These are phyloP conservation scores for Rhododendron ovatum DNA, from an alignment of 148 eudicot genomes.

Conservation along the genomic window DNA sequence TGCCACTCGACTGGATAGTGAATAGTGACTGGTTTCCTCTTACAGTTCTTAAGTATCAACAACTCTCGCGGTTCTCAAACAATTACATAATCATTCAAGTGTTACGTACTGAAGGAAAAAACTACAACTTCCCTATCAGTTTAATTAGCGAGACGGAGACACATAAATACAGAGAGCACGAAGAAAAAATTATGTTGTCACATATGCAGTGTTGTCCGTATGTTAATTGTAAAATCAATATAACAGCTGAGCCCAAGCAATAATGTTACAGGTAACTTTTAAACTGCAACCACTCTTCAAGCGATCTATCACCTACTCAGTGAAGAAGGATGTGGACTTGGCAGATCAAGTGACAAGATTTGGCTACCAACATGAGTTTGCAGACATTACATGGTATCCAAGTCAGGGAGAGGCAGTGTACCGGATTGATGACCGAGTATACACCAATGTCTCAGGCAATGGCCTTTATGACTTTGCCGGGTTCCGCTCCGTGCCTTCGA, in stretches of 20 bases:
- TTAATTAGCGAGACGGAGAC: too few relatives aligned
- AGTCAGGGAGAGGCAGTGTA: constrained; percentile 47
- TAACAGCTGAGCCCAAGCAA: background rate
- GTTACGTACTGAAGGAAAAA: too few relatives aligned
- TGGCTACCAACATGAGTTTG: constrained; percentile 60
- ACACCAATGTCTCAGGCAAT: constrained; percentile 31
- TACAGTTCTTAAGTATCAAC: too few relatives aligned
- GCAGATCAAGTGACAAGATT: constrained; percentile 41
- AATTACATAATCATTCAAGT: too few relatives aligned
- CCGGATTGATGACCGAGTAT: constrained; percentile 50
- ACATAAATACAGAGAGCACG: too few relatives aligned
- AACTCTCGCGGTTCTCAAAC: too few relatives aligned
- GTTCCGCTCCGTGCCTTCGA: constrained; percentile 42
- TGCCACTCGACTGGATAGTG: too few relatives aligned
- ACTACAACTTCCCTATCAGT: too few relatives aligned
- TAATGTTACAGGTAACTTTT: constrained; percentile 49
- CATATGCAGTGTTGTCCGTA: too few relatives aligned
- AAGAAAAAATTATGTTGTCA: too few relatives aligned
- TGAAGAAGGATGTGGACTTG: constrained; percentile 21
- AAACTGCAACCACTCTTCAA: constrained; percentile 56
- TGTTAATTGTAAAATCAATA: background rate
- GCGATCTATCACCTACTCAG: constrained; percentile 38
- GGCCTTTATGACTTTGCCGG: constrained; percentile 41
- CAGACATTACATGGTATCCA: constrained; percentile 62
- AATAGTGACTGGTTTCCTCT: too few relatives aligned